Conservation (phyloP, 2,329 filamentous ascomycete species). For the Hysterium pulicare region DNA sequence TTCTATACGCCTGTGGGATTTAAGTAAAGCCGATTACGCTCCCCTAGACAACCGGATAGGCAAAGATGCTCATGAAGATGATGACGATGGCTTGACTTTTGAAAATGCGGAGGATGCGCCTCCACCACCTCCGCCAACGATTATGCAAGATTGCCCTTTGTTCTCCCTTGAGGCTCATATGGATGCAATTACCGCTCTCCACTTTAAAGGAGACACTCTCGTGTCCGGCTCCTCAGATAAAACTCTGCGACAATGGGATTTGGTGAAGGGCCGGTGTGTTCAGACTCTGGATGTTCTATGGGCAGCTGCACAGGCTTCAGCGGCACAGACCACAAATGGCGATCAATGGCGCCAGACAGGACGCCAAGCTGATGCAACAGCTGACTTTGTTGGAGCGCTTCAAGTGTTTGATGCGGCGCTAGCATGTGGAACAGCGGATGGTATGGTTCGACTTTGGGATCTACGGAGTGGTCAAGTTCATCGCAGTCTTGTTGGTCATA, state of each 20-base stretch:
- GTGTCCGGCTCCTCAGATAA: slow-evolving; percentile 97
- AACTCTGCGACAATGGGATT: slow-evolving; percentile 94
- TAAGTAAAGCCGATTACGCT: slow-evolving; percentile 82
- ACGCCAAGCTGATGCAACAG: slow-evolving; percentile 62
- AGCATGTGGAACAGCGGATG: slow-evolving; percentile 93
- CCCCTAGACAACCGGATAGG: slow-evolving; percentile 58
- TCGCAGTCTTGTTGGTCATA: slow-evolving; percentile 90
- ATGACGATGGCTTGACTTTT: slow-evolving; percentile 63
- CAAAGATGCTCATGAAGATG: slow-evolving; percentile 43
- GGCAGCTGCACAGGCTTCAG: slow-evolving; percentile 87
- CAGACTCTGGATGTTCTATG: slow-evolving; percentile 97
- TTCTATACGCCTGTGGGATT: slow-evolving; percentile 90
- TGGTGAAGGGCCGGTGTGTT: slow-evolving; percentile 94
- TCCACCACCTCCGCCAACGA: slow-evolving; percentile 64
- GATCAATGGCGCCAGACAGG: slow-evolving; percentile 70
- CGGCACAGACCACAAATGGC: slow-evolving; percentile 59
- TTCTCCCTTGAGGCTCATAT: slow-evolving; percentile 87
- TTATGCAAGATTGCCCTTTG: slow-evolving; percentile 85
- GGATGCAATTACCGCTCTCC: slow-evolving; percentile 88
- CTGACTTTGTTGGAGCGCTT: slow-evolving; percentile 90
- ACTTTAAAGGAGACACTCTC: slow-evolving; percentile 84
- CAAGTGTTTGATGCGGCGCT: slow-evolving; percentile 96
- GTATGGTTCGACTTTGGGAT: slow-evolving; percentile 97
- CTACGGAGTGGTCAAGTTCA: slow-evolving; percentile 95
- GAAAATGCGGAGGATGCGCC: slow-evolving; percentile 70